A percentile compares a stretch with the other conserved stretches of the same genome.
Evolutionary conservation across 2,329 filamentous ascomycete species (phyloP).

Genomic region (Diaporthe aspalathi): DNA sequence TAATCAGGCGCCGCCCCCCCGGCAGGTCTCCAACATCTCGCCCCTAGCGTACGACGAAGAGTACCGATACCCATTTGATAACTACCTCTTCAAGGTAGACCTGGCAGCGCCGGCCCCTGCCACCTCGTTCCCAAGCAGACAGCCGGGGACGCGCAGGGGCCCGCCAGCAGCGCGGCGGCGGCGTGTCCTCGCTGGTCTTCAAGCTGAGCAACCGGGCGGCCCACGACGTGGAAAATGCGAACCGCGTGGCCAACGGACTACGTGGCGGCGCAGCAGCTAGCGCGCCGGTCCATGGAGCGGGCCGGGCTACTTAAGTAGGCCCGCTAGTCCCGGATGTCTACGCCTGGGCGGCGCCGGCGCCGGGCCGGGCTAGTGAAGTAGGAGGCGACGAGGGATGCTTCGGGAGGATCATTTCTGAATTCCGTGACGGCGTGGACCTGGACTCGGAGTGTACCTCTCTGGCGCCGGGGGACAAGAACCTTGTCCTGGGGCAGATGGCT

Average conservation of each 20-base stretch:
- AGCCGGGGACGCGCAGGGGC: constrained; percentile 37
- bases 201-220: constrained; percentile 44
- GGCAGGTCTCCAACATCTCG: neutral
- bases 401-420: constrained; percentile 45
- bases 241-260: constrained; percentile 46
- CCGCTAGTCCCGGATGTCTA: constrained; percentile 44
- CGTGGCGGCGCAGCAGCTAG: constrained; percentile 43
- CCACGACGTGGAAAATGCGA: constrained; percentile 42
- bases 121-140: constrained; percentile 36
- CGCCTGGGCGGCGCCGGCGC: constrained; percentile 38
- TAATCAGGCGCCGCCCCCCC: neutral
- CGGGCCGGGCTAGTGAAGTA: neutral
- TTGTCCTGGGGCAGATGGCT: constrained; percentile 43
- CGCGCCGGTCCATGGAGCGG: constrained; percentile 37
- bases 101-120: constrained; percentile 37
- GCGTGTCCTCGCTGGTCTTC: constrained; percentile 40
- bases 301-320: neutral
- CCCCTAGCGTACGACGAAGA: constrained; percentile 41
- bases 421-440: constrained; percentile 43
- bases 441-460: constrained; percentile 41
- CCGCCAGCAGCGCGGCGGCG: constrained; percentile 28
- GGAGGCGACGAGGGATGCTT: constrained; percentile 31
- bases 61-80: constrained; percentile 42
- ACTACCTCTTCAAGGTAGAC: constrained; percentile 44
- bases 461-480: constrained; percentile 14